Evolutionary conservation across 2,329 filamentous ascomycete genomes (phyloP), one percentile per base, ranked within the genome.

Genomic region (Claviceps sp.): DNA sequence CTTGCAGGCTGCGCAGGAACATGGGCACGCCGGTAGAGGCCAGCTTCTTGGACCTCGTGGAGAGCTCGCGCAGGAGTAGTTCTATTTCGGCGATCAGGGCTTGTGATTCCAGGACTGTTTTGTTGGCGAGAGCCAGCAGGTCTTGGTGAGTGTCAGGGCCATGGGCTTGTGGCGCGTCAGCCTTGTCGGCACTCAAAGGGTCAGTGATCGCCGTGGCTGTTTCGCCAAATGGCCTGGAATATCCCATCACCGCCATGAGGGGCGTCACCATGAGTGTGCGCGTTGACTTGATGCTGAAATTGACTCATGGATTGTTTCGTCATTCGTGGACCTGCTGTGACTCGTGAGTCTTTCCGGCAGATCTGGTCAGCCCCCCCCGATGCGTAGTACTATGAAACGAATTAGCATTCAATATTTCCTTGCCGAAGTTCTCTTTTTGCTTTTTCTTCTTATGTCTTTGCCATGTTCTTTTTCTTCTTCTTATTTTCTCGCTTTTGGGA

Each of bases 21-120:
- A 58, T 40, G 2, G 59, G 55, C 17, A 64, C 48, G 14, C 62
- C 61, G 0, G 61, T 62, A 22, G 48, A 24, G 10, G 49, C 50
- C 7, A 53, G 40, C 4, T 22, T 54, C 38, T 55, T 57, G 37
- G 37, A 22, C 16, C 50, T 55, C 42, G 47, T 37, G 5, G 39
- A 38, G 14, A 60, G 37, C n/a, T 47, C 37, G 16, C 26, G 43
- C 13, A 58, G 52, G 8, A 61, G 53, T 4, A 22, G 43, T 51
- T 58, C 57, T 17, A 61, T 34, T 47, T 61, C 59, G n/a, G 56
- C 52, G 4, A 57, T 48, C 26, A 49, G 56, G 3, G 53, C 37
- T 7, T 54, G 47, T 34, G 53, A 55, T 5, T 45, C 47, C 3
- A 50, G 17, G 17, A 60, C 43, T 11, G 53, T 52, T n/a, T 19